Conservation (phyloP, 2,329 filamentous ascomycete species). For the Cryphonectria nitschkei region DNA sequence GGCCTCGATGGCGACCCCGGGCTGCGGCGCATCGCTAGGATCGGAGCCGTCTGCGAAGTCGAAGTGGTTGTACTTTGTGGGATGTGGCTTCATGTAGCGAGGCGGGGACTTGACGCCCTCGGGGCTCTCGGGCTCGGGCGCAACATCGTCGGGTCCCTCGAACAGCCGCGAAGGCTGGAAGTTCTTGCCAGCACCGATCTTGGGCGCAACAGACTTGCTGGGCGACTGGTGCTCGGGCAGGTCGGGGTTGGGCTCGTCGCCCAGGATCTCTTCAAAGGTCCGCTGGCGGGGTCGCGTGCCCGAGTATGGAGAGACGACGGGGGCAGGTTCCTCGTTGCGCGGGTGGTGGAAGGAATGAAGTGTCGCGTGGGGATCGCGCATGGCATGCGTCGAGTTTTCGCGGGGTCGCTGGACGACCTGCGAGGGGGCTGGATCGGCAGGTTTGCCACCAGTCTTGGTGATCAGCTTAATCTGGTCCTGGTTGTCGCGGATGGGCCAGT, state of each 20-base stretch:
- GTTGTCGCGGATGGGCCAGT: constrained; percentile 93
- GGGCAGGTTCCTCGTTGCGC: constrained; percentile 61
- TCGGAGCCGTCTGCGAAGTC: constrained; percentile 73
- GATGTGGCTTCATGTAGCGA: constrained; percentile 65
- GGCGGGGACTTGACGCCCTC: constrained; percentile 46
- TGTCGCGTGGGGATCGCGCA: constrained; percentile 70
- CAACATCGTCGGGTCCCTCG: constrained; percentile 53
- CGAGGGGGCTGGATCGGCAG: constrained; percentile 35
- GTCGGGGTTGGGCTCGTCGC: constrained; percentile 49
- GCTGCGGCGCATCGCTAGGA: constrained; percentile 49
- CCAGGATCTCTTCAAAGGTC: constrained; percentile 73
- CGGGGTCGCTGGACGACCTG: constrained; percentile 50
- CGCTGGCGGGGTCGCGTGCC: constrained; percentile 66
- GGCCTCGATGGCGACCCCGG: constrained; percentile 45
- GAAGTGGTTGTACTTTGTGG: constrained; percentile 84
- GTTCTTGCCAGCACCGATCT: constrained; percentile 63
- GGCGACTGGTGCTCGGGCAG: constrained; percentile 54
- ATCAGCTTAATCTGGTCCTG: constrained; percentile 83
- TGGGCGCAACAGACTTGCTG: constrained; percentile 52
- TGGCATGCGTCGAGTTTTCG: constrained; percentile 56
- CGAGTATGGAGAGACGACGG: constrained; percentile 63
- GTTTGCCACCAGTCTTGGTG: constrained; percentile 50
- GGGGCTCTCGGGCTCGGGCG: constrained; percentile 44
- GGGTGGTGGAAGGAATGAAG: constrained; percentile 75
- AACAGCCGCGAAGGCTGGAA: constrained; percentile 67